These are phyloP conservation scores for Oryza longistaminata DNA, from an alignment of 176 grass and related monocot species.

Conservation along the genomic window DNA sequence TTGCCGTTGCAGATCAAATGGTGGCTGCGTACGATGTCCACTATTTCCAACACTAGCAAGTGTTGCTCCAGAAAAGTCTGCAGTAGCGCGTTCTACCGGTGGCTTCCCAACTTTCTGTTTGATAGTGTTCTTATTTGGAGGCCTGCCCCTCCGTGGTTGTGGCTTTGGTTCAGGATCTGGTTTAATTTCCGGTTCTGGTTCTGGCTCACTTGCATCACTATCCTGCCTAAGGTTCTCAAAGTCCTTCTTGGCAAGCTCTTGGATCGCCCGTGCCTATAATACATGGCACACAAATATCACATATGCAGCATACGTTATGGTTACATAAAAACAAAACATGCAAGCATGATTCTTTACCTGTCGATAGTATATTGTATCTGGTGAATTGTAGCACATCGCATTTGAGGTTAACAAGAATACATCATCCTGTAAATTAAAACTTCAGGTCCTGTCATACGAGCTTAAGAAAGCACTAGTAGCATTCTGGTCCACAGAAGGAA, in stretches of 20 bases:
- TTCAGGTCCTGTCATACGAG: conserved; percentile 18
- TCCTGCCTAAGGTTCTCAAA: conserved; percentile 96
- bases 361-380: conserved; percentile 89
- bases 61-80: conserved; percentile 54
- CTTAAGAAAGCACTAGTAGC: neutral
- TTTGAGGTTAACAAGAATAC: conserved; percentile 86
- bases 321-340: conserved; percentile 5
- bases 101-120: conserved; percentile 65
- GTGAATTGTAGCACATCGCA: conserved; percentile 91
- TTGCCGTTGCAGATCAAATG: conserved; percentile 52
- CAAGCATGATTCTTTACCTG: conserved; percentile 55
- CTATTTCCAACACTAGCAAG: conserved; percentile 57
- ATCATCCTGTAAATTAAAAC: conserved; percentile 71
- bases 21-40: conserved; percentile 32
- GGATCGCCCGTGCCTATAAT: conserved; percentile 78
- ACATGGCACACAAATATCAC: conserved; percentile 22
- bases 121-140: conserved; percentile 63
- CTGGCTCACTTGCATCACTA: conserved; percentile 81
- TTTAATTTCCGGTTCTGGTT: conserved; percentile 41
- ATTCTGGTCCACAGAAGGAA: conserved; percentile 10
- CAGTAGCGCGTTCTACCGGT: conserved; percentile 48
- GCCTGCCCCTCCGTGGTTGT: conserved; percentile 70
- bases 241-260: conserved; percentile 98
- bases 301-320: neutral
- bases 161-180: conserved; percentile 69